Conservation (phyloP, 345 rosid species). For the Garcia nutans region DNA sequence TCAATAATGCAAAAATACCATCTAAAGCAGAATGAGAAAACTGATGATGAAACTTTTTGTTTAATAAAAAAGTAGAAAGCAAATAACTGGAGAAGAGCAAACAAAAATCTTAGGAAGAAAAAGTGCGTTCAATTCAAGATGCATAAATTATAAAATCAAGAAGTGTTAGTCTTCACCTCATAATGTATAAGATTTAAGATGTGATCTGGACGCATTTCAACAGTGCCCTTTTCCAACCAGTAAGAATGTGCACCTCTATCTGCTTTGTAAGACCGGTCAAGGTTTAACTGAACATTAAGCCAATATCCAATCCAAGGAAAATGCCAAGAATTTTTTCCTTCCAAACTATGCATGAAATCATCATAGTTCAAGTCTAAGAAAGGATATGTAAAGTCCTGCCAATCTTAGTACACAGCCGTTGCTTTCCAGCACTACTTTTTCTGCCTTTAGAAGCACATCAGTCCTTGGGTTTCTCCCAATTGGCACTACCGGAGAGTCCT, state of each 20-base stretch:
- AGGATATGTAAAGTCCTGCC: constrained; percentile 99
- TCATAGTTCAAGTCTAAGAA: constrained; percentile 16
- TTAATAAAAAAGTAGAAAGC: not conserved
- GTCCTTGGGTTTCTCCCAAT: constrained; percentile 86
- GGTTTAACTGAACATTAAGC: constrained; percentile 26
- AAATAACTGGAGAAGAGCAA: not conserved
- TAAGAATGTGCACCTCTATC: constrained; percentile 89
- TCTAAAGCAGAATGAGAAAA: not conserved
- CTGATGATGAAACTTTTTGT: not conserved
- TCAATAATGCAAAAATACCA: not conserved
- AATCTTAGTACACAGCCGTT: constrained; percentile 82
- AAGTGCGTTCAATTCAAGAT: not conserved
- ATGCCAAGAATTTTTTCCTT: constrained; percentile 17
- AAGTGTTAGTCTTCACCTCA: constrained; percentile 51
- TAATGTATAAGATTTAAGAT: constrained; percentile 91
- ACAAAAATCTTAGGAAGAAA: not conserved
- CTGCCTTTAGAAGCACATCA: constrained; percentile 81
- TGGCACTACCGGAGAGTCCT: constrained; percentile 80
- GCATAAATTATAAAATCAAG: not conserved
- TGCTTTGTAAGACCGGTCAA: constrained; percentile 63
- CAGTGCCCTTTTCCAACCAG: constrained; percentile 75
- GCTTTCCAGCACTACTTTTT: constrained; percentile 61
- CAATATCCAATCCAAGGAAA: not conserved
- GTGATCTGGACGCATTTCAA: constrained; percentile 82
- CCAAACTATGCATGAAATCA: constrained; percentile 7